Evolutionary conservation across 352 stramenopile genomes (phyloP).

Genomic region (Phytopythium litorale): DNA sequence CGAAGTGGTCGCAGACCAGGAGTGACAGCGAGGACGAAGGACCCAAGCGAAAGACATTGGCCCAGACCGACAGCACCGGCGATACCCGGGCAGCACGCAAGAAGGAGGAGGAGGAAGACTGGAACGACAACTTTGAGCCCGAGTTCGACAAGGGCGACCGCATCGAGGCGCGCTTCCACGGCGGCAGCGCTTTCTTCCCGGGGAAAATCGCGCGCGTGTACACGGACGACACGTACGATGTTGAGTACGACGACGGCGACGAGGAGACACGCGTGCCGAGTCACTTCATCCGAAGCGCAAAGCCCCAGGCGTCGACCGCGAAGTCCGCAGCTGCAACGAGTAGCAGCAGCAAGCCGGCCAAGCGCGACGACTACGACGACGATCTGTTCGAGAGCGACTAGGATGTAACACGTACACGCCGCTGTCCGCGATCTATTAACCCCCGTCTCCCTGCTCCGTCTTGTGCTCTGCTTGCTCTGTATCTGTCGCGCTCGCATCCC

Average conservation of each 20-base stretch:
- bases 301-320: not conserved
- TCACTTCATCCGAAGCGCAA: constrained; percentile 32
- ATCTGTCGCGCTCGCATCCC: not conserved
- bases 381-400: constrained; percentile 61
- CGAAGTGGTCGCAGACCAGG: not conserved
- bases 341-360: constrained; percentile 9
- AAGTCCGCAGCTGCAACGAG: not conserved
- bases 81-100: not conserved
- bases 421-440: constrained; percentile 4
- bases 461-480: not conserved
- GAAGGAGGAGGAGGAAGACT: constrained; percentile 5
- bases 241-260: constrained; percentile 75
- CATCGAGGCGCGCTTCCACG: constrained; percentile 64
- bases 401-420: constrained; percentile 2
- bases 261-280: constrained; percentile 47
- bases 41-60: not conserved
- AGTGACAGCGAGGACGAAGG: constrained; percentile 16
- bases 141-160: constrained; percentile 53
- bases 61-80: constrained; percentile 9
- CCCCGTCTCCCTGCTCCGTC: not conserved
- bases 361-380: constrained; percentile 40
- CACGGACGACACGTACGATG: constrained; percentile 50
- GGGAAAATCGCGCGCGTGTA: constrained; percentile 49
- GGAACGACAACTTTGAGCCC: constrained; percentile 36
- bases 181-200: constrained; percentile 37